Conservation (phyloP, 306 rosid species). For the Crataegus laevigata region DNA sequence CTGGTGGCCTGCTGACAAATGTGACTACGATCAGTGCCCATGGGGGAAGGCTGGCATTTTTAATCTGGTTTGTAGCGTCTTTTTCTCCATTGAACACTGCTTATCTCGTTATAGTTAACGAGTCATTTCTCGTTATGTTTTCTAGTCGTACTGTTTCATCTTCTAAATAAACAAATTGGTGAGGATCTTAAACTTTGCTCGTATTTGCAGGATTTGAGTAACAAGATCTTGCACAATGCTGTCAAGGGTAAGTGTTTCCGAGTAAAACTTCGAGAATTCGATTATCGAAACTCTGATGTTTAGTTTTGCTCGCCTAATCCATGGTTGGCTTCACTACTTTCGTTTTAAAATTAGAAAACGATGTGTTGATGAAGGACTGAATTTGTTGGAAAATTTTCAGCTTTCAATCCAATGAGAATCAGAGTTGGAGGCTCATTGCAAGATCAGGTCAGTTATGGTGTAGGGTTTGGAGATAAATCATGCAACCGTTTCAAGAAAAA, state of each 20-base stretch:
- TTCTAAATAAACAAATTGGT: neutral
- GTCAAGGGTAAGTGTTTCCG: conserved; percentile 34
- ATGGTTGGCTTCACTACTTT: too few species aligned
- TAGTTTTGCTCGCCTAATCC: too few species aligned
- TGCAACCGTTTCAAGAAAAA: conserved; percentile 23
- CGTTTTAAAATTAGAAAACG: too few species aligned
- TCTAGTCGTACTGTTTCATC: neutral
- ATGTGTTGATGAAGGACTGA: neutral
- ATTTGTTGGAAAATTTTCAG: conserved; percentile 11
- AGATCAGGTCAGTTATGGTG: conserved; percentile 47
- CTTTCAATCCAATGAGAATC: conserved; percentile 45
- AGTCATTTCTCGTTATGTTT: neutral
- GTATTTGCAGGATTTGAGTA: conserved; percentile 37
- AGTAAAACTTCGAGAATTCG: neutral
- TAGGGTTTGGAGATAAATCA: conserved; percentile 15
- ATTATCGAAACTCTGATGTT: neutral
- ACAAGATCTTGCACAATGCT: conserved; percentile 40
- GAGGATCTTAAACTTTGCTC: neutral
- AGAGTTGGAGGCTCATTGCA: conserved; percentile 69
- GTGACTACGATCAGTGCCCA: conserved; percentile 51
- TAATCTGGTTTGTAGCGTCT: conserved; percentile 27
- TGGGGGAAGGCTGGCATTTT: conserved; percentile 47
- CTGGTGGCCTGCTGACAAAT: conserved; percentile 64
- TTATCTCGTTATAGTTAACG: too few species aligned
- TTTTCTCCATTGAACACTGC: neutral